Evolutionary conservation across 2,329 filamentous ascomycete species (phyloP), one percentile per base, ranked within the genome.

Genomic region (Aspergillus pseudoglaucus): DNA sequence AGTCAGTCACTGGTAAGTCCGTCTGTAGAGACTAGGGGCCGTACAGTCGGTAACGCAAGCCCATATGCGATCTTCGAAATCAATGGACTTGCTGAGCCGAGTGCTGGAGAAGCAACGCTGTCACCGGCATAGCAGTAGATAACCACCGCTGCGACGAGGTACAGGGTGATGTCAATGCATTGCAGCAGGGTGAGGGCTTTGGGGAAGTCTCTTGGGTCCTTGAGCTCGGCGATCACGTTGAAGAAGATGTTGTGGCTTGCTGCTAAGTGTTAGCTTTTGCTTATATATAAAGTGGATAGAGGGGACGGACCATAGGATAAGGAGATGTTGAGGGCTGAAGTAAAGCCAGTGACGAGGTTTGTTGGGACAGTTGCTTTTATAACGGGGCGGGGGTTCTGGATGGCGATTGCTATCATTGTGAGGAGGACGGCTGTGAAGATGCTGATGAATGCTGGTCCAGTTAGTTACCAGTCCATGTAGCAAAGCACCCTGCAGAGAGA

Each of bases 61-160:
- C 81, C 83, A 68, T 81, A 88, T 5, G 84, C 82, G 10, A 84
- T 70, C 60, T 85, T 85, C 35, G 77, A 74, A 51, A 87, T 69
- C 0, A 75, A 57, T 2, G 62, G 63, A 2, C 75, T 74, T 12
- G 83, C 76, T 1, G 83, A 85, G 10, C 80, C 78, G 1, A 88
- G 75, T 0, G 85, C 84, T 0, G 85, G 85, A 1, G 80, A 82
- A 1, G 75, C 71, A 3, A 88, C 83, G 15, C 74, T 65, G 0
- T 72, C 67, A 0, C 85, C 85, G 2, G 79, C 79, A 58, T 78
- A 88, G 54, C 78, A 73, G 66, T 88, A 88, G 57, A 87, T 81
- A 40, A 88, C 75, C 18, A 80, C 75, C 12, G 83, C 83, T 1
- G 82, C 82, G 25, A 85, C 61, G 25, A 84, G 73, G 63, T 88